These are phyloP conservation scores for Piper longum DNA, from an alignment of 164 flowering plant genomes.

Conservation along the genomic window DNA sequence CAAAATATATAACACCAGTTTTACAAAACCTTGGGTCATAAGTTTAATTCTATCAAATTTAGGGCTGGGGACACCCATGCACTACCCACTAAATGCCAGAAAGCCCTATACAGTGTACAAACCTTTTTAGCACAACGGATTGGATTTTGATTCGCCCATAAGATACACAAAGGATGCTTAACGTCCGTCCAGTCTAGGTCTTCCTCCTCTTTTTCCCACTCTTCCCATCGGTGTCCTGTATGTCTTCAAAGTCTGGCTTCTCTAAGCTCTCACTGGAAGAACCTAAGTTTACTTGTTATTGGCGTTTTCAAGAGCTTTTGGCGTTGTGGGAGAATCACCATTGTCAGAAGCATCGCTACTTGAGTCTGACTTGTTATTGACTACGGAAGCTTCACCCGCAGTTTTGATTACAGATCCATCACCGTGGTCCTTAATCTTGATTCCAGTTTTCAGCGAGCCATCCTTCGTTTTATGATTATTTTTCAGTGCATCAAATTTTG, in stretches of 20 bases:
- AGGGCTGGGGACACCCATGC: not conserved
- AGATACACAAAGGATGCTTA: not conserved
- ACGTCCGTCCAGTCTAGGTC: not conserved
- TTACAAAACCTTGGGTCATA: too few relatives aligned
- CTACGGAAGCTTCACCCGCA: not conserved
- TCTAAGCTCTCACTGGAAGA: conserved; percentile 2
- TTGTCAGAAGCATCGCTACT: conserved; percentile 9
- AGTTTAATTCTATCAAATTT: not conserved
- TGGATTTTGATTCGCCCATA: not conserved
- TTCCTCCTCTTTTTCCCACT: conserved; percentile 3
- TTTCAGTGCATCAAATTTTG: conserved; percentile 6
- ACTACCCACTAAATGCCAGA: not conserved
- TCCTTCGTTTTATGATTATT: conserved; percentile 3
- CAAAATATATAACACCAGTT: too few relatives aligned
- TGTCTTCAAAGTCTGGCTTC: conserved; percentile 5
- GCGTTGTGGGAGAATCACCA: conserved; percentile 8
- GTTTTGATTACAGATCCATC: not conserved
- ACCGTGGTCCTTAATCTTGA: conserved; percentile 10
- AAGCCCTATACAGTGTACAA: not conserved
- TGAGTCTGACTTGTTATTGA: conserved; percentile 5
- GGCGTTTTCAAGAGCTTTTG: conserved; percentile 6
- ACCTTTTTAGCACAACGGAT: conserved; percentile 1
- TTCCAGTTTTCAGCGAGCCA: conserved; percentile 4
- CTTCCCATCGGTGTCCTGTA: conserved; percentile 8
- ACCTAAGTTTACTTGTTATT: not conserved